These are phyloP conservation scores for Astraeus odoratus DNA, from an alignment of 768 basidiomycete genomes.

Conservation along the genomic window DNA sequence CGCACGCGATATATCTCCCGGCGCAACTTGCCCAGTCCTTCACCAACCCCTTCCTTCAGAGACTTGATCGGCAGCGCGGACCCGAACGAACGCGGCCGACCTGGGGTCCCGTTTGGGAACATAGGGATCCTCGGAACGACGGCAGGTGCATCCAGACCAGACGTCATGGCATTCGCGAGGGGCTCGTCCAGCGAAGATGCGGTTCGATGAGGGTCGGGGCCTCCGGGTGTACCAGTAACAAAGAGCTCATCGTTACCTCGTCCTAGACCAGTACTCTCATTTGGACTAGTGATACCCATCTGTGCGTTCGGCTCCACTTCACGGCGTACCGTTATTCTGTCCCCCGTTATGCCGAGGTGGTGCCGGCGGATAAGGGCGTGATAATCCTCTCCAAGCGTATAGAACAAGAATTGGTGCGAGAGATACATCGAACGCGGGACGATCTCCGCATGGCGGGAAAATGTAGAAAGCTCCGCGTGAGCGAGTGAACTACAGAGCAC, in stretches of 20 bases:
- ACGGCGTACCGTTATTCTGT: constrained; percentile 62
- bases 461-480: constrained; percentile 78
- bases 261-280: neutral
- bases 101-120: constrained; percentile 63
- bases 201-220: constrained; percentile 31
- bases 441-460: constrained; percentile 47
- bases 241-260: neutral
- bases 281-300: constrained; percentile 21
- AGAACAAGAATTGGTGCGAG: constrained; percentile 80
- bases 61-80: constrained; percentile 53
- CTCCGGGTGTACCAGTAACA: constrained; percentile 28
- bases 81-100: constrained; percentile 31
- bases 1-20: constrained; percentile 49
- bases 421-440: constrained; percentile 77
- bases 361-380: constrained; percentile 67
- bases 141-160: constrained; percentile 44
- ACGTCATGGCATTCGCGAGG: constrained; percentile 64
- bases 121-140: constrained; percentile 57
- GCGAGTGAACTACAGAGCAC: constrained; percentile 41
- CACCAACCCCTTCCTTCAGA: constrained; percentile 52
- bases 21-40: constrained; percentile 52
- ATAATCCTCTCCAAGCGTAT: constrained; percentile 68
- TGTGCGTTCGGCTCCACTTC: constrained; percentile 64
- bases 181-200: constrained; percentile 64
- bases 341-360: constrained; percentile 49